phyloP scores from a whole-genome alignment of 1,284 basidiomycete genomes.

The Agaricales sp. region DNA sequence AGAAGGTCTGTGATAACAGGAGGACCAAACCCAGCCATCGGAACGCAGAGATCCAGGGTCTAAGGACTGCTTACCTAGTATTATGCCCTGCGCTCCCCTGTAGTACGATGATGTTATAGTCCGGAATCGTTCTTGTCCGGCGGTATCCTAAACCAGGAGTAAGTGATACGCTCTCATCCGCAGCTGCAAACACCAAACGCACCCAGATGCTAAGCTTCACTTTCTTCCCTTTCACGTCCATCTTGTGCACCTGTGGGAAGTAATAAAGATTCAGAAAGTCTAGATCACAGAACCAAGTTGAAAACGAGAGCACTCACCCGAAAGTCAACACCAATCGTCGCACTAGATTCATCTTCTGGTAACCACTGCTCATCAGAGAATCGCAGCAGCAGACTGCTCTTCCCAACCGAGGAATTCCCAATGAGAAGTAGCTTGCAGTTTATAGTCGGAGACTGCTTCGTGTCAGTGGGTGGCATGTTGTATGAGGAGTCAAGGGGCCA shows the following conservation, averaged over 20 bases:
- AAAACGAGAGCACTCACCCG: constrained; percentile 35
- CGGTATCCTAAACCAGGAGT: constrained; percentile 58
- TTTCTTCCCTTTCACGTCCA: constrained; percentile 70
- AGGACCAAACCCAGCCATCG: not conserved
- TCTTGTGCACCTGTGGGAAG: constrained; percentile 58
- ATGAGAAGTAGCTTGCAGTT: constrained; percentile 69
- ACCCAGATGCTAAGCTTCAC: constrained; percentile 83
- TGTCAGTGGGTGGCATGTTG: not conserved
- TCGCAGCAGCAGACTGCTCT: constrained; percentile 82
- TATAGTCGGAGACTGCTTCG: constrained; percentile 24
- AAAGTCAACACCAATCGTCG: constrained; percentile 89
- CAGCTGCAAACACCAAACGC: constrained; percentile 3
- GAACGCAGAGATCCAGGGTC: not conserved
- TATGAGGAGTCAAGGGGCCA: no score
- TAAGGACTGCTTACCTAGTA: constrained; percentile 52
- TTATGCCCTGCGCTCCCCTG: constrained; percentile 88
- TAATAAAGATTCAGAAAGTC: constrained; percentile 2
- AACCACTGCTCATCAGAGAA: constrained; percentile 98
- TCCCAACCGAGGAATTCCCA: constrained; percentile 88
- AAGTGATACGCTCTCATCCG: not conserved
- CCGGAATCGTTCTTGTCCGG: constrained; percentile 84
- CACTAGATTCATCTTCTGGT: constrained; percentile 87
- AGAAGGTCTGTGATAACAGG: no score
- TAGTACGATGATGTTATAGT: constrained; percentile 92
- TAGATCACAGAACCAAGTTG: not conserved